Evolutionary conservation across 2,329 filamentous ascomycete species (phyloP).

Genomic region (Talaromyces marneffei): DNA sequence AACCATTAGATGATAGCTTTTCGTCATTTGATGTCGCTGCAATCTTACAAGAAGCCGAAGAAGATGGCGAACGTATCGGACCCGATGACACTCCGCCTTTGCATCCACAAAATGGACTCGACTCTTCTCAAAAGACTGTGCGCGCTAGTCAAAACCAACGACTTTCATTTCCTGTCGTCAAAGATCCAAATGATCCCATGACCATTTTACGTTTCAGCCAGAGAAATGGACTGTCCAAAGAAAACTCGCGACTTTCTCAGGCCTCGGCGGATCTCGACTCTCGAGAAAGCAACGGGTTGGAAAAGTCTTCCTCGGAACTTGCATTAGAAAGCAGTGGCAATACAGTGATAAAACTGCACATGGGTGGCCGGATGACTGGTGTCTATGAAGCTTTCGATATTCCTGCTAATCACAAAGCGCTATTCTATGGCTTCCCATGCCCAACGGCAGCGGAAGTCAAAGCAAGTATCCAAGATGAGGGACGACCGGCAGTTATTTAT

Average conservation of each 20-base stretch:
- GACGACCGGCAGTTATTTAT: slow-evolving; percentile 66
- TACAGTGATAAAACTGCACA: slow-evolving; percentile 12
- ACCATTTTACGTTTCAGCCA: slow-evolving; percentile 64
- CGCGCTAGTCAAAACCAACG: slow-evolving; percentile 36
- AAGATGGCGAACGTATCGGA: slow-evolving; percentile 1
- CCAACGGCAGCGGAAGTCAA: slow-evolving; percentile 43
- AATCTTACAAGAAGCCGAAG: slow-evolving; percentile 3
- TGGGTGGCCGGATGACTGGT: slow-evolving; percentile 19
- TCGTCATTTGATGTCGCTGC: slow-evolving; percentile 12
- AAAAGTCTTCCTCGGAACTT: slow-evolving; percentile 16
- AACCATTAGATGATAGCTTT: background rate
- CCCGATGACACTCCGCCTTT: background rate
- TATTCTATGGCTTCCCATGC: slow-evolving; percentile 22
- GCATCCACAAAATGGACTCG: slow-evolving; percentile 19
- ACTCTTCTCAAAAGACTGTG: slow-evolving; percentile 25
- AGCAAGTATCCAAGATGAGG: slow-evolving; percentile 51
- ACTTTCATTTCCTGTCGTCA: slow-evolving; percentile 68
- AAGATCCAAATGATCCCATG: slow-evolving; percentile 62
- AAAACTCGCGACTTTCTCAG: slow-evolving; percentile 22
- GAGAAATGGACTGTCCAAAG: slow-evolving; percentile 51
- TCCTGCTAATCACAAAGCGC: slow-evolving; percentile 18
- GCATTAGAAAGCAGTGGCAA: slow-evolving; percentile 16
- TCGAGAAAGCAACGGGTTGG: background rate
- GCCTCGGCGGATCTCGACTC: background rate
- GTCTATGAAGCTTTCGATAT: slow-evolving; percentile 29